Base-by-base conservation (phyloP, 2,329 filamentous ascomycete species). In the Juglanconis sp. region DNA sequence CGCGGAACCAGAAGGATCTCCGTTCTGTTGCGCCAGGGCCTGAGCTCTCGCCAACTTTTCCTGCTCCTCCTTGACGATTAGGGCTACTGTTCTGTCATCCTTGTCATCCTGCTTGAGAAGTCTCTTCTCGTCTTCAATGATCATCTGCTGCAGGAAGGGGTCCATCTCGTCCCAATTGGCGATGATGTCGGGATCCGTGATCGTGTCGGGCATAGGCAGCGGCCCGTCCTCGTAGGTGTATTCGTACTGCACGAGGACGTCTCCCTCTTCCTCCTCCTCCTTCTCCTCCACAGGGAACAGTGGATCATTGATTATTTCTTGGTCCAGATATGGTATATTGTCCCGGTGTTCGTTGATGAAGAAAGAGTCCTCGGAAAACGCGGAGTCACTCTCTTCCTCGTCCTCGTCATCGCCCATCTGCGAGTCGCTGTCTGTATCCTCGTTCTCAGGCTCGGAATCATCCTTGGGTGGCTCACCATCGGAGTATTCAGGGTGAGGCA, bases 111-210 rank as follows among this genome's bases (percentile, higher is more conserved):
- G 13, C 31, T 31, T 30, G 24, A 4, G 53, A 17, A 50, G 47
- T 3, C 35, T 36, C 9, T 38, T 15, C 17, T 61, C 11, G 8
- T 31, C 32, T 2, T 36, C 24, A 17, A 30, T 55, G 51, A 63
- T n/a, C 30, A 5, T n/a, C 11, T 46, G 38, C 46, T 53, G 58
- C 9, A 61, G 46, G 17, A 11, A 46, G 7, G 34, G 50, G 24
- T 35, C 24, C 51, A 63, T 36, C 11, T 17, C 40, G 47, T 40
- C 52, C 61, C 61, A 63, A 10, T 32, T 31, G 8, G 42, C 40
- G 54, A 54, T 46, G 47, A 55, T 38, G 11, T n/a, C 30, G 2
- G 24, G 30, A 51, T 61, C 44, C 24, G 34, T 30, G 47, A 59
- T n/a, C 5, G 49, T 55, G 46, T 42, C 24, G n/a, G 60, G 60